Conservation (phyloP, 306 rosid species). For the Albizia julibrissin region DNA sequence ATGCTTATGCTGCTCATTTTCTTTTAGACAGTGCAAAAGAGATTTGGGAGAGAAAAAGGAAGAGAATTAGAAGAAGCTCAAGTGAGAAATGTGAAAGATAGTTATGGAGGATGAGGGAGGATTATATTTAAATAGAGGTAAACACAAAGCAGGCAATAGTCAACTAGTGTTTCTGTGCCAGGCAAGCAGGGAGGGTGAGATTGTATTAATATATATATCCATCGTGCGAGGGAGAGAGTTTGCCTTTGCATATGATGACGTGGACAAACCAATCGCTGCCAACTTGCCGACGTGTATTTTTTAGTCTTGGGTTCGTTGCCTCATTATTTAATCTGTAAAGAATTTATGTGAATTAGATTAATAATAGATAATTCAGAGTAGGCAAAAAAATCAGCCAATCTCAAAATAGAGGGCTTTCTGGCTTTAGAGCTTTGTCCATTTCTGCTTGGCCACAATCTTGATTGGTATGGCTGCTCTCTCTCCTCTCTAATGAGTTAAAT, state of each 20-base stretch:
- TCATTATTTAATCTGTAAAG: constrained; percentile 23
- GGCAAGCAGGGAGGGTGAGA: neutral
- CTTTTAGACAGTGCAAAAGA: neutral
- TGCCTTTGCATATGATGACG: constrained; percentile 42
- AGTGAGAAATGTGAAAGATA: constrained; percentile 23
- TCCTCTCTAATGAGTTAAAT: constrained; percentile 15
- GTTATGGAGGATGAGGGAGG: constrained; percentile 32
- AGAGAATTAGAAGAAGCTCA: constrained; percentile 9
- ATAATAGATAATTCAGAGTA: constrained; percentile 25
- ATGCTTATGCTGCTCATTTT: constrained; percentile 78
- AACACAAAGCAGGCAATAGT: constrained; percentile 36
- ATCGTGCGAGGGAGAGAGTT: neutral
- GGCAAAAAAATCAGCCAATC: constrained; percentile 41
- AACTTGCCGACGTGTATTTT: constrained; percentile 40
- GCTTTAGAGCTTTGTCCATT: constrained; percentile 38
- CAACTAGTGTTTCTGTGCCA: constrained; percentile 54
- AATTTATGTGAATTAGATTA: constrained; percentile 25
- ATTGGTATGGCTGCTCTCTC: neutral
- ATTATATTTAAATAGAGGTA: constrained; percentile 47
- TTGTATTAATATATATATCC: constrained; percentile 18
- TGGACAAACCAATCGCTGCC: constrained; percentile 48
- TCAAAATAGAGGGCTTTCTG: constrained; percentile 31
- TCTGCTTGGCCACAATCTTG: constrained; percentile 30
- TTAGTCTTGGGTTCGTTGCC: constrained; percentile 12
- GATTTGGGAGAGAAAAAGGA: neutral